A percentile compares a stretch with the other conserved stretches of the same genome.
phyloP scores from a whole-genome alignment of 306 rosid species.

The Abrus pulchellus region DNA sequence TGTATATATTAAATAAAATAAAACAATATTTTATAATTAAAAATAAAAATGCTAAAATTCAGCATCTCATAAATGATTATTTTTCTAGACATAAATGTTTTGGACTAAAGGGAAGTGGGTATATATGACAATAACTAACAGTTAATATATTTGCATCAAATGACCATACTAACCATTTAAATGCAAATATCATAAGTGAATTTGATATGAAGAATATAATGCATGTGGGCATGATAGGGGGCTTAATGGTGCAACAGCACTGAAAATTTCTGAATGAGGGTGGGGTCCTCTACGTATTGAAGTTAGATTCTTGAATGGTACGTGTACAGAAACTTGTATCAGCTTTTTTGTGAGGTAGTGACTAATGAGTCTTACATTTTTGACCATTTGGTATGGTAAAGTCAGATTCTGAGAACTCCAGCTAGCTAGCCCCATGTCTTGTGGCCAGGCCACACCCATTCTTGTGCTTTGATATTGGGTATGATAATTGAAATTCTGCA shows the following conservation, averaged over 20 bases:
- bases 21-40: no score
- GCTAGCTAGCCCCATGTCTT: slow-evolving; percentile 56
- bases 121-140: background rate
- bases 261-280: slow-evolving; percentile 14
- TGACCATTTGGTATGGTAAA: slow-evolving; percentile 53
- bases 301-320: slow-evolving; percentile 61
- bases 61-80: no score
- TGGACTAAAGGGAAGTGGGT: no score
- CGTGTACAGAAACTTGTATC: slow-evolving; percentile 43
- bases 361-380: slow-evolving; percentile 47
- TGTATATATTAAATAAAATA: no score
- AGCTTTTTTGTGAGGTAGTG: slow-evolving; percentile 46
- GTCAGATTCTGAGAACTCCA: slow-evolving; percentile 46
- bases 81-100: no score
- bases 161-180: slow-evolving; percentile 18
- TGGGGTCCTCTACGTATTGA: slow-evolving; percentile 52
- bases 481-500: slow-evolving; percentile 38
- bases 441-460: slow-evolving; percentile 59
- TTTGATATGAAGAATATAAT: background rate
- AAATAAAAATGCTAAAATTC: no score
- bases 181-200: slow-evolving; percentile 18
- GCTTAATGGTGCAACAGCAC: slow-evolving; percentile 39
- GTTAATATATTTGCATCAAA: background rate
- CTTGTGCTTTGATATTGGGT: slow-evolving; percentile 26
- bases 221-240: slow-evolving; percentile 44